A percentile compares a stretch with the other conserved stretches of the same genome.
phyloP scores from a whole-genome alignment of 805 yeast genomes.

The Kazachstania martiniae region DNA sequence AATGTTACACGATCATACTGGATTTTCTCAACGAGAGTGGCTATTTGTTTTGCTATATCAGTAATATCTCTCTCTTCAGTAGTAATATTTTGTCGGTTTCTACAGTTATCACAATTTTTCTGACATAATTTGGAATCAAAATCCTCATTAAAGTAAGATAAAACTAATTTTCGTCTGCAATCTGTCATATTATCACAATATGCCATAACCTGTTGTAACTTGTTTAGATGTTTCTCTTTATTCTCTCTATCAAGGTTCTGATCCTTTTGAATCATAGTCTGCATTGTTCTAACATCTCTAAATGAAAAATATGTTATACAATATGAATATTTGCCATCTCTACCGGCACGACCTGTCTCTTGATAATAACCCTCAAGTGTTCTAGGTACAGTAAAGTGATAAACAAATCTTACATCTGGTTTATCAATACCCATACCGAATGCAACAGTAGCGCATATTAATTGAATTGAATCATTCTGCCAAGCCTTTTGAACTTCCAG shows the following conservation, averaged over 20 bases:
- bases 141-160: conserved; percentile 82
- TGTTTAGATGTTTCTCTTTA: conserved; percentile 67
- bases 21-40: conserved; percentile 45
- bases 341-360: conserved; percentile 97
- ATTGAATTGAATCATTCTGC: conserved; percentile 64
- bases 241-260: conserved; percentile 51
- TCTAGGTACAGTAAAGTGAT: conserved; percentile 81
- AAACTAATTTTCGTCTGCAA: conserved; percentile 81
- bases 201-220: conserved; percentile 74
- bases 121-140: conserved; percentile 60
- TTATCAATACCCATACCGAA: conserved; percentile 99
- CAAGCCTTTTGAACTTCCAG: conserved; percentile 60
- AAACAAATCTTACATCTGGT: conserved; percentile 87
- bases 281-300: conserved; percentile 69
- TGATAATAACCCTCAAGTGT: conserved; percentile 95
- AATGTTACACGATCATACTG: conserved; percentile 59
- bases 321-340: conserved; percentile 79
- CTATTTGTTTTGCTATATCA: conserved; percentile 44
- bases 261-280: conserved; percentile 70
- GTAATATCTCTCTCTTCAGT: conserved; percentile 62
- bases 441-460: conserved; percentile 95
- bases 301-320: conserved; percentile 78
- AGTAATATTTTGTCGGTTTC: conserved; percentile 31
- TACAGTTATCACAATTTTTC: conserved; percentile 81
- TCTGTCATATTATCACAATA: conserved; percentile 89